Evolutionary conservation across 1,139 yeast species (phyloP).

Genomic region (Citeromyces siamensis): DNA sequence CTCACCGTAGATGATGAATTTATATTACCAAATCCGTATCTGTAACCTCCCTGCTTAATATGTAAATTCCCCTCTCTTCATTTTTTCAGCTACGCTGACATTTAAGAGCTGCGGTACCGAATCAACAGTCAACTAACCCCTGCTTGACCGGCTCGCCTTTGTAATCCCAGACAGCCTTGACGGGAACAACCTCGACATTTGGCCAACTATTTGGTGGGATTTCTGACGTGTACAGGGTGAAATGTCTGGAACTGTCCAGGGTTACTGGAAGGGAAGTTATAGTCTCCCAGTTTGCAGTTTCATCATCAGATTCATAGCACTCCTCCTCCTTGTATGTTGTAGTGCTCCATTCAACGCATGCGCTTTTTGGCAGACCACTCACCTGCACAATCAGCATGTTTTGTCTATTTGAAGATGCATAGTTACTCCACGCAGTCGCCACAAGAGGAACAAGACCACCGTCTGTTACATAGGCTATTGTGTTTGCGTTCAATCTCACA

Average conservation of each 20-base stretch:
- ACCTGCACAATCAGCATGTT: slow-evolving; percentile 46
- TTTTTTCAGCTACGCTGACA: too few relatives aligned
- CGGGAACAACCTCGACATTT: slow-evolving; percentile 21
- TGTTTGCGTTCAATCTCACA: slow-evolving; percentile 28
- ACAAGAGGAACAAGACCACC: slow-evolving; percentile 19
- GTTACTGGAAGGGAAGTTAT: background rate
- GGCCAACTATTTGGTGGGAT: slow-evolving; percentile 6
- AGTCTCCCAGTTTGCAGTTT: slow-evolving; percentile 6
- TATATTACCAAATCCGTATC: too few relatives aligned
- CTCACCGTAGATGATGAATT: too few relatives aligned
- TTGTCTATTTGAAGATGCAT: slow-evolving; percentile 15
- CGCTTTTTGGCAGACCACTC: slow-evolving; percentile 51
- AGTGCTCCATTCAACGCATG: slow-evolving; percentile 75
- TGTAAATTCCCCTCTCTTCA: too few relatives aligned
- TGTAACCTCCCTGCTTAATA: too few relatives aligned
- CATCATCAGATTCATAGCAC: slow-evolving; percentile 24
- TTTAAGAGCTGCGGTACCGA: too few relatives aligned
- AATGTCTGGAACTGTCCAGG: slow-evolving; percentile 7
- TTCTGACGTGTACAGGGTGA: slow-evolving; percentile 8
- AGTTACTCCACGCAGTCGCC: slow-evolving; percentile 26
- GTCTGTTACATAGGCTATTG: slow-evolving; percentile 42
- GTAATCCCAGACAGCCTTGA: slow-evolving; percentile 15
- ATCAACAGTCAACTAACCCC: too few relatives aligned
- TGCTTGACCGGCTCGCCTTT: slow-evolving; percentile 9
- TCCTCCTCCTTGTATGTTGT: slow-evolving; percentile 33